Evolutionary conservation across 495 filamentous ascomycete species (phyloP), one percentile per base, ranked within the genome.

Genomic region (Hypoxylon subgilvum): DNA sequence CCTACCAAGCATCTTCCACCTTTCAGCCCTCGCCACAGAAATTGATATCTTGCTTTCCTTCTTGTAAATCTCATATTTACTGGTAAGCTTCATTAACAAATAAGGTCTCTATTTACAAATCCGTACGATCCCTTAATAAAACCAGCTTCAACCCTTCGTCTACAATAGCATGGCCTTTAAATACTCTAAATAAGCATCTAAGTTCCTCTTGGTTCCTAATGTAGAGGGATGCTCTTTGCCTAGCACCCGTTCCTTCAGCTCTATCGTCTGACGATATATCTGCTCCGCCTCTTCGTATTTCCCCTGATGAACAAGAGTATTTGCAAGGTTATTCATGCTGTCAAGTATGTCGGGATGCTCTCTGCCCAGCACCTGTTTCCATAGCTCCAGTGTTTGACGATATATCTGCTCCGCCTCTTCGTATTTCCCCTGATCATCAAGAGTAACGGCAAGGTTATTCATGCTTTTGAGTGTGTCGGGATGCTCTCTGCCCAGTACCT

Each of bases 251-350:
- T 53, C 23, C 10, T 10, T 49, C 13, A 41, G 13, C 27, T 59
- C 19, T 12, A 64, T 32, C 16, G 22, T 19, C 32, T 65, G 12
- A 27, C 38, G 61, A 28, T 61, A 21, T 19, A 65, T 56, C 44
- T 41, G 30, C 45, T 60, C 39, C 14, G 52, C 47, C 35, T 69
- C 57, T 13, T 63, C 35, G 19, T 57, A 57, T 27, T 61, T 56
- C 34, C 47, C 59, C 16, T 53, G 43, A 10, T 32, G 17, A 4
- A 32, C 4, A 52, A 61, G 40, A 18, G 30, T 18, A 22, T 8
- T 3, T 14, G 27, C 55, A 31, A 65, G 42, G n/a, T 65, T 49
- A 25, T 55, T 46, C 23, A 59, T 54, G 23, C 3, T 49, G 13
- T 7, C n/a, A 38, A 61, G 28, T 16, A 44, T 65, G 12, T 16